Conservation (phyloP, 768 basidiomycete species). For the Polyporus arcularius region DNA sequence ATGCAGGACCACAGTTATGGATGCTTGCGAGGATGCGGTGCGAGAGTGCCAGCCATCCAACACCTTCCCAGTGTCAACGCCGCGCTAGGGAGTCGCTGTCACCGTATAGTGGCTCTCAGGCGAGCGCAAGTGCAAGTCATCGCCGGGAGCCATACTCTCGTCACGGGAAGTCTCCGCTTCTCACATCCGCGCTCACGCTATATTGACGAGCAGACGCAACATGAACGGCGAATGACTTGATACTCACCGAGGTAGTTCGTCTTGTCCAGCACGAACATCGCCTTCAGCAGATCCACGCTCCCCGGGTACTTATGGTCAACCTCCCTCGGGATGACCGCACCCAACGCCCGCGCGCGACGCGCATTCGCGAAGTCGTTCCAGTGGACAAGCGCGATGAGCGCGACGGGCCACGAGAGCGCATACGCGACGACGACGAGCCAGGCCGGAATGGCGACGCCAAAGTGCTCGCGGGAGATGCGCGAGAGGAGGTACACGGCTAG, state of each 20-base stretch:
- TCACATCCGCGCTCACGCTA: too few species aligned
- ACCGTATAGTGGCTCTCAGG: too few species aligned
- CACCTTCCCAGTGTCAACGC: too few species aligned
- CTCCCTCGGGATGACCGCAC: constrained; percentile 16
- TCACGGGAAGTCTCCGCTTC: too few species aligned
- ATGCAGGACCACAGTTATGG: too few species aligned
- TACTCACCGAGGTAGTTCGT: constrained; percentile 11
- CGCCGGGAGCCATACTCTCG: too few species aligned
- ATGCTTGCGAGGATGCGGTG: too few species aligned
- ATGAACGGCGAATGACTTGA: too few species aligned
- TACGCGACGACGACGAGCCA: constrained; percentile 18
- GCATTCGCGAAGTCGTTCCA: constrained; percentile 12
- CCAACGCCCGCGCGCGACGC: constrained; percentile 12
- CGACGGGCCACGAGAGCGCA: constrained; percentile 21
- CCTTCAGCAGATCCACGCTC: constrained; percentile 17
- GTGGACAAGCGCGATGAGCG: constrained; percentile 12
- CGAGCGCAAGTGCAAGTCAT: too few species aligned
- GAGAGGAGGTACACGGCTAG: constrained; percentile 11
- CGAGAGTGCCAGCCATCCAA: too few species aligned
- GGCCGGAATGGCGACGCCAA: background rate
- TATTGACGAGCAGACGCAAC: too few species aligned
- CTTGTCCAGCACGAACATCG: constrained; percentile 10
- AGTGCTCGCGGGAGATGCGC: constrained; percentile 8
- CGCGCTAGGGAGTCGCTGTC: too few species aligned
- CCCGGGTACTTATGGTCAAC: constrained; percentile 17